Evolutionary conservation across 495 filamentous ascomycete genomes (phyloP), one percentile per base, ranked within the genome.

Genomic region (Stereocaulon alpinum): DNA sequence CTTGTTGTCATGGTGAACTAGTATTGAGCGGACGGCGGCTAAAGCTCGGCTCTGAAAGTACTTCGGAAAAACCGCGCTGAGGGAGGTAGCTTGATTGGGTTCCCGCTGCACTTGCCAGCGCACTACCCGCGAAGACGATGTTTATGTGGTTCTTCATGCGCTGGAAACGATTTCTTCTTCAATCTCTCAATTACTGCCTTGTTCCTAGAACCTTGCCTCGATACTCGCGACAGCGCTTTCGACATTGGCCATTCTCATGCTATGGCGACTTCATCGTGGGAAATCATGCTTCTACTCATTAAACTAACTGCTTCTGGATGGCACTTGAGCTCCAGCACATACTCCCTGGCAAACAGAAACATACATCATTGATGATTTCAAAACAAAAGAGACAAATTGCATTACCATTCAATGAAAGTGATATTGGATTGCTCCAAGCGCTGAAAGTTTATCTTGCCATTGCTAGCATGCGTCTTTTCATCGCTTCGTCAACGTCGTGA

Each of bases 401-500:
- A 40, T 24, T 40, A 40, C 18, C 34, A 6, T 17, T n/a, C 9
- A 6, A 6, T 48, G 40, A 30, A 18, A 40, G 44, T 10, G 14
- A 58, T 10, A 41, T 5, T 49, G 30, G 32, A 40, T 50, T 40
- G 56, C 56, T 50, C 56, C 45, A 32, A 58, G 55, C 55, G 12
- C 37, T 58, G 55, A 58, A 48, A 40, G 2, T 41, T 37, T 45
- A 49, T 55, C 37, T 40, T 55, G 59, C 62, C 62, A 62, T 66
- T 61, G 64, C 64, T 62, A 56, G 62, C 61, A 61, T 61, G 43
- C 51, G 52, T 70, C 65, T 68, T 70, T 64, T 67, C 68, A 59
- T 68, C 55, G 58, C 61, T 63, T 71, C 67, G 55, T 73, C 55
- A 64, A 62, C 51, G 60, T 72, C 70, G 59, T 71, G 61, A 71